Evolutionary conservation across 179 eudicot genomes (phyloP), one percentile per base, ranked within the genome.

Genomic region (Beta macrorhiza): DNA sequence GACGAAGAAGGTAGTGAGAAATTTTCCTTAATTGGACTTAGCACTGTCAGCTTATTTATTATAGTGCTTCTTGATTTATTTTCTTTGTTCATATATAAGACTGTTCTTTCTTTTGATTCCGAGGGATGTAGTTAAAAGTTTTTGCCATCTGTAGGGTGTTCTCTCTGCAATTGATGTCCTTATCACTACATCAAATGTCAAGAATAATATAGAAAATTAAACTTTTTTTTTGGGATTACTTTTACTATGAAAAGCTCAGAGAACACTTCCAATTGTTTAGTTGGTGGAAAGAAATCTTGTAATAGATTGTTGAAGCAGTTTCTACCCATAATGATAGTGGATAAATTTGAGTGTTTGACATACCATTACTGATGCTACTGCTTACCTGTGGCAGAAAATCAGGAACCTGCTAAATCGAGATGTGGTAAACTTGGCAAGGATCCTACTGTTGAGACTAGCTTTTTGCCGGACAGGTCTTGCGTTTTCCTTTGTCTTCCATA

Each of bases 381-480:
- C 80, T 57, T 19, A 53, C 22, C 10, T 47, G n/a, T 51, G 7
- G 75, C 79, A 91, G 98, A 83, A 75, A 85, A 2, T 80, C 80
- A 81, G 74, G 92, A 88, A 68, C 57, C 82, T 70, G 90, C 71
- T 52, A 89, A 72, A 83, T 78, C 80, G 71, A 89, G 84, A 68
- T 86, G 80, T 69, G 92, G 90, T 73, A 90, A 94, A 82, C 86
- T 91, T 61, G 97, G 98, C 72, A 95, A 95, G 89, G 99, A 95
- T 84, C 99, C 99, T 37, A 92, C 97, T 5, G 99, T 95, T 58
- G 98, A 95, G 82, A 95, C 99, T 76, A 92, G 99, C 84, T 95
- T 95, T 86, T 86, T 95, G 86, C 99, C 99, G 25, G 99, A 95
- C 86, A 95, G 99, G 99, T 95, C 45, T 79, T 78, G 42, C 62